A percentile compares a stretch with the other conserved stretches of the same genome.
Evolutionary conservation across 2,329 filamentous ascomycete genomes (phyloP).

Genomic region (Clarireedia sp.): DNA sequence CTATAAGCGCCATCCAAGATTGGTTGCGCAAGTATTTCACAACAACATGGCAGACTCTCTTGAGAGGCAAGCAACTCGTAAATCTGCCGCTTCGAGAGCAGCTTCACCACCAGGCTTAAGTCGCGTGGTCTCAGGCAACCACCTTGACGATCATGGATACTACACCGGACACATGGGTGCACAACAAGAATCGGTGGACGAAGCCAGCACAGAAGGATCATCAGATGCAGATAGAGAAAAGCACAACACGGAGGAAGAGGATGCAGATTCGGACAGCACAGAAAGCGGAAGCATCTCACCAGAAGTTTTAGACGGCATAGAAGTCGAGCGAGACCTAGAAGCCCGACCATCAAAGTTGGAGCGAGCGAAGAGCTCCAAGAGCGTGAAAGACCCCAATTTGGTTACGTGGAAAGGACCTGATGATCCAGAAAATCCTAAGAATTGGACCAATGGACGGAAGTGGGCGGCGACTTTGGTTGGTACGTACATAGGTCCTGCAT

Average conservation of each 20-base stretch:
- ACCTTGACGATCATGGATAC: conserved; percentile 19
- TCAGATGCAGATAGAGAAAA: not conserved
- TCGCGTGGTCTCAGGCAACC: conserved; percentile 18
- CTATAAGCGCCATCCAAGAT: not conserved
- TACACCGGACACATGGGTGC: conserved; percentile 1
- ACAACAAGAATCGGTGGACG: not conserved
- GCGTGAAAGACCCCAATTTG: conserved; percentile 21
- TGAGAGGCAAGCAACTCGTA: not conserved
- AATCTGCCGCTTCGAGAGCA: conserved; percentile 10
- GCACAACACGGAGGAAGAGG: not conserved
- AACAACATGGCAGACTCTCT: not conserved
- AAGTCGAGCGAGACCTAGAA: conserved; percentile 22
- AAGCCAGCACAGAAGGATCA: not conserved
- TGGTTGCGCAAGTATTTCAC: not conserved
- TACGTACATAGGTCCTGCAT: conserved; percentile 3
- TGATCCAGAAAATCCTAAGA: conserved; percentile 25
- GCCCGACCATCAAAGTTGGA: conserved; percentile 13
- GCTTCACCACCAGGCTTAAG: conserved; percentile 10
- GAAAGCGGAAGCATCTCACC: conserved; percentile 13
- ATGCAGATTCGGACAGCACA: conserved; percentile 2
- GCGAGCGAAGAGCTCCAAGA: conserved; percentile 16
- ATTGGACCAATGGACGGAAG: conserved; percentile 30
- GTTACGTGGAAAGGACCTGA: conserved; percentile 23
- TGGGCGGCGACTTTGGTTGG: conserved; percentile 41
- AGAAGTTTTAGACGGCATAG: conserved; percentile 21